A percentile compares a stretch with the other conserved stretches of the same genome.
phyloP scores from a whole-genome alignment of 129 eudicot species.

The Saposhnikovia divaricata region DNA sequence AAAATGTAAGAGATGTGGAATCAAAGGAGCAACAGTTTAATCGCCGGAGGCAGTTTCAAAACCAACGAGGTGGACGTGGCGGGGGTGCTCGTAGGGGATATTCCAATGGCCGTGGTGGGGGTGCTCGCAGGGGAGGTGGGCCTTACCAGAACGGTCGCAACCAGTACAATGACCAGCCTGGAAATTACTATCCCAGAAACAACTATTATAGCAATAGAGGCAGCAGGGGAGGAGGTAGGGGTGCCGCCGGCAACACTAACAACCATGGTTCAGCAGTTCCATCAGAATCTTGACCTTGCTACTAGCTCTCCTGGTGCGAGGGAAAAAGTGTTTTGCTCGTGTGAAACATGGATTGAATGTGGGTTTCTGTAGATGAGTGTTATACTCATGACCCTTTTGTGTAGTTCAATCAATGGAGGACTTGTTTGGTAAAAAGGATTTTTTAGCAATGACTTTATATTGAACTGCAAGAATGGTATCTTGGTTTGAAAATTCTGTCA shows the following conservation, averaged over 20 bases:
- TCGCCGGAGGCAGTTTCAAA: slow-evolving; percentile 36
- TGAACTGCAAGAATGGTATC: neutral
- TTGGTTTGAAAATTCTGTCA: neutral
- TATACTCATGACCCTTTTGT: neutral
- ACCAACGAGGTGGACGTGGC: slow-evolving; percentile 57
- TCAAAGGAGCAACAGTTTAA: neutral
- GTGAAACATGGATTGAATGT: neutral
- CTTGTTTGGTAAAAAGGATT: neutral
- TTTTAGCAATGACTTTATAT: neutral
- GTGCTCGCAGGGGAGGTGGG: slow-evolving; percentile 55
- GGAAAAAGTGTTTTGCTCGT: neutral
- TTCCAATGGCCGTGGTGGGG: slow-evolving; percentile 63
- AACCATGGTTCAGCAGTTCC: slow-evolving; percentile 23
- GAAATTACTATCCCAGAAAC: slow-evolving; percentile 52
- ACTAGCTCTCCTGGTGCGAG: neutral
- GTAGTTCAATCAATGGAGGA: neutral
- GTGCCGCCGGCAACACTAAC: slow-evolving; percentile 31
- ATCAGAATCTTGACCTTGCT: slow-evolving; percentile 25
- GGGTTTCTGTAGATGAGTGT: slow-evolving; percentile 1
- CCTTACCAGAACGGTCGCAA: slow-evolving; percentile 71
- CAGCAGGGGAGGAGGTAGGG: slow-evolving; percentile 50
- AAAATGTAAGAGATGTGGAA: slow-evolving; percentile 17
- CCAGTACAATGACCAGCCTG: slow-evolving; percentile 60
- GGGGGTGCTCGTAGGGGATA: slow-evolving; percentile 58
- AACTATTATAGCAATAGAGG: slow-evolving; percentile 45